These are phyloP conservation scores for Carex pumila DNA, from an alignment of 176 grass and related monocot genomes.

Conservation along the genomic window DNA sequence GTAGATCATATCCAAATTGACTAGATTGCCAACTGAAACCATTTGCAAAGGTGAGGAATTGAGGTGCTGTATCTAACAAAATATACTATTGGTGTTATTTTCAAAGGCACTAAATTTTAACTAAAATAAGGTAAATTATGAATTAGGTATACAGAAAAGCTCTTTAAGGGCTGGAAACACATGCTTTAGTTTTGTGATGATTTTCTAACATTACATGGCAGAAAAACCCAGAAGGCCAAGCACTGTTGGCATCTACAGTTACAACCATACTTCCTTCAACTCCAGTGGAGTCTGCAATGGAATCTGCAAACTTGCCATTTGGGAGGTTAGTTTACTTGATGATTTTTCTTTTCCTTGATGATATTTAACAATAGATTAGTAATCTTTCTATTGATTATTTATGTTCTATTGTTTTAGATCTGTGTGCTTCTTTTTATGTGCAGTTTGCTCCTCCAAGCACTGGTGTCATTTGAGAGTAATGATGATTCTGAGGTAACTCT, in stretches of 20 bases:
- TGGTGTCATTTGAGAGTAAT: conserved; percentile 69
- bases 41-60: not conserved
- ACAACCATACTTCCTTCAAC: not conserved
- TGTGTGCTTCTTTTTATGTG: conserved; percentile 26
- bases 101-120: not conserved
- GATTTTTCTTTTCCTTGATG: not conserved
- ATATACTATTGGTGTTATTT: not conserved
- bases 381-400: not conserved
- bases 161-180: not conserved
- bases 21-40: not conserved
- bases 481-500: conserved; percentile 69
- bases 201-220: conserved; percentile 34
- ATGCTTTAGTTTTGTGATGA: not conserved
- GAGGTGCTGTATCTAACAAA: not conserved
- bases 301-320: conserved; percentile 58
- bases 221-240: conserved; percentile 81
- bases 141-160: not conserved
- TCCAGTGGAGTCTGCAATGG: conserved; percentile 15
- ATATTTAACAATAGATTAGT: not conserved
- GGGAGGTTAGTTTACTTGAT: conserved; percentile 56
- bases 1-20: not conserved
- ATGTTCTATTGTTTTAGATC: not conserved
- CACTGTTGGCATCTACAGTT: conserved; percentile 80
- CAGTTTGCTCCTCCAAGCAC: conserved; percentile 83
- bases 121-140: not conserved